phyloP scores from a whole-genome alignment of 495 filamentous ascomycete genomes.

The Penicillium ochrochloron region DNA sequence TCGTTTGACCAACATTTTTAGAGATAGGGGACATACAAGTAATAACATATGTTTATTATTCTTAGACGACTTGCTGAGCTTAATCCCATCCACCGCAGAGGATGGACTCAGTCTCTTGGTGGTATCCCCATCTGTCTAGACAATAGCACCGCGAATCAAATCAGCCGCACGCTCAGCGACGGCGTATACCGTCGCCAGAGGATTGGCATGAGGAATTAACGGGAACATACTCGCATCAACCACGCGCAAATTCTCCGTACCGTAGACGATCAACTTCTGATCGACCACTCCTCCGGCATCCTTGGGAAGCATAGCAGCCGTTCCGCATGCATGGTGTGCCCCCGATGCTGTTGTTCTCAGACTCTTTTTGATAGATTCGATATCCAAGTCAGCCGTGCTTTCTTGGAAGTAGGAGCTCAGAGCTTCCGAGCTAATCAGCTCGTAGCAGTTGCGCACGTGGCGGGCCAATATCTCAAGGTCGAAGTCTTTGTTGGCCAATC shows the following conservation, averaged over 20 bases:
- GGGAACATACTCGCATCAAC: conserved; percentile 60
- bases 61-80: neutral
- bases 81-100: neutral
- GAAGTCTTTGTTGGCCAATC: conserved; percentile 34
- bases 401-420: conserved; percentile 16
- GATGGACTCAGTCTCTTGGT: neutral
- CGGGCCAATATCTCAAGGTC: conserved; percentile 41
- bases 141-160: conserved; percentile 38
- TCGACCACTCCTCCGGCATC: conserved; percentile 59
- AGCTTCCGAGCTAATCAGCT: neutral
- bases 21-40: neutral
- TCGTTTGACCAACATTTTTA: neutral
- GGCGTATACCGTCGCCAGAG: conserved; percentile 58
- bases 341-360: conserved; percentile 11
- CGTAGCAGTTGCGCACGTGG: conserved; percentile 20
- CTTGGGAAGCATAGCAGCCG: conserved; percentile 39
- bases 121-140: neutral
- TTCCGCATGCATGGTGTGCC: conserved; percentile 27
- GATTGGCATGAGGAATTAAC: conserved; percentile 52
- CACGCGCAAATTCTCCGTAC: conserved; percentile 52
- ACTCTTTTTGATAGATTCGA: conserved; percentile 16
- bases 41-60: neutral
- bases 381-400: neutral
- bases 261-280: conserved; percentile 50
- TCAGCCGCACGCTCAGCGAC: conserved; percentile 56